Evolutionary conservation across 106 monocot species (phyloP), one percentile per base, ranked within the genome.

Genomic region (Acanthochlamys bracteata): DNA sequence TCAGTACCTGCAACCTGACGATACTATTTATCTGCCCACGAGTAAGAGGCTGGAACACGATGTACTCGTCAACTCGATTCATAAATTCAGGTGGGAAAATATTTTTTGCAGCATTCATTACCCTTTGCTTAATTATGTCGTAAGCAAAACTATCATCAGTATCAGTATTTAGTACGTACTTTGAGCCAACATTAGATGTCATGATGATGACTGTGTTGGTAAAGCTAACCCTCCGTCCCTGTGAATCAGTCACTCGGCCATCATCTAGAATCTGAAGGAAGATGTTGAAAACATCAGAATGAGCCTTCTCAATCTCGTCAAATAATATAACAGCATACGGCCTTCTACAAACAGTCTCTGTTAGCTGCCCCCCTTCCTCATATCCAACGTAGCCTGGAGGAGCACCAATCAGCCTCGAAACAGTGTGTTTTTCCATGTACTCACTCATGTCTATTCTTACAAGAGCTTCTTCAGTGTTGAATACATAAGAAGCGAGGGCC

Each of bases 361-460:
- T 89, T 41, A 99, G 69, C 55, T 99, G 98, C 6, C 98, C 98
- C 11, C 98, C 98, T 73, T 99, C 98, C 66, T 99, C 98, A 41
- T 99, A 92, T 45, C 98, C 98, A 39, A 99, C 92, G 69, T 99
- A 99, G 43, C 98, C 98, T 25, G 92, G 98, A 9, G 92, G 92
- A 20, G 98, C 98, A 27, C 98, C 98, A 23, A 99, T 92, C 71
- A 99, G 66, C 73, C 98, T 76, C 13, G 98, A 99, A 24, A 99
- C 98, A 16, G 98, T 80, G 75, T 92, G 98, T 57, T 99, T 99
- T 70, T 99, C 98, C 98, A 92, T 99, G 77, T 99, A 99, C 73
- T 99, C 98, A 17, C 98, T 99, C 98, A 99, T 99, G 73, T 99
- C 98, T 22, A 99, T 99, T 72, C 98, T 76, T 9, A 99, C 92